These are phyloP conservation scores for Pichia sp. DNA, from an alignment of 1,139 yeast genomes.

Conservation along the genomic window DNA sequence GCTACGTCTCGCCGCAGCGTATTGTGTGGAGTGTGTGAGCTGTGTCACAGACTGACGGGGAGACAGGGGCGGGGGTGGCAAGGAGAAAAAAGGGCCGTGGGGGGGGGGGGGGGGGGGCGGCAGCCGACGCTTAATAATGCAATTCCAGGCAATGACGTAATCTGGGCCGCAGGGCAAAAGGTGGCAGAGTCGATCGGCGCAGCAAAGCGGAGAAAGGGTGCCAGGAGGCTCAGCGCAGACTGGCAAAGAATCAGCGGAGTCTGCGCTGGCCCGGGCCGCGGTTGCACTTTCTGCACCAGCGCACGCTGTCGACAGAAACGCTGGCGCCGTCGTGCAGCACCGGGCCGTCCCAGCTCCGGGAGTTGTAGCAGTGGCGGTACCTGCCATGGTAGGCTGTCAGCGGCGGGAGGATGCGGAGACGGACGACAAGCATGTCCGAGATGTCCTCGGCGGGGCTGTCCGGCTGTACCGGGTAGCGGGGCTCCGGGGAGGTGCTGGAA, in stretches of 20 bases:
- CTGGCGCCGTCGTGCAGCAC: slow-evolving; percentile 66
- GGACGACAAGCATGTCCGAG: slow-evolving; percentile 60
- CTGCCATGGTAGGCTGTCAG: slow-evolving; percentile 58
- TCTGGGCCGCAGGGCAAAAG: too few relatives aligned
- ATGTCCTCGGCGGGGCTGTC: slow-evolving; percentile 13
- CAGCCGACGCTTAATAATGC: background rate
- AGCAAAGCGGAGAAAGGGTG: too few relatives aligned
- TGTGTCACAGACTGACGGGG: background rate
- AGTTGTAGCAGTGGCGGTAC: slow-evolving; percentile 62
- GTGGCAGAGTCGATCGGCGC: too few relatives aligned
- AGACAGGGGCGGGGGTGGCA: background rate
- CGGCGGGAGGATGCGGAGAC: slow-evolving; percentile 65
- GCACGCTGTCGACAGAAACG: slow-evolving; percentile 51
- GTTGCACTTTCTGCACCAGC: slow-evolving; percentile 36
- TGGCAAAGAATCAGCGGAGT: too few relatives aligned
- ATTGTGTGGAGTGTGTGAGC: background rate
- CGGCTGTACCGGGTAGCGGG: slow-evolving; percentile 4
- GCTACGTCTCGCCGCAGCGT: too few relatives aligned
- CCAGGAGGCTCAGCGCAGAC: too few relatives aligned
- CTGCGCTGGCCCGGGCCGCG: background rate
- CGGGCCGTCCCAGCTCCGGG: slow-evolving; percentile 59
- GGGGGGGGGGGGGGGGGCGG: background rate
- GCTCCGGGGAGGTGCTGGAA: background rate
- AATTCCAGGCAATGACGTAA: background rate
- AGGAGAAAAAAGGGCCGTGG: background rate